These are phyloP conservation scores for Isatis lusitanica DNA, from an alignment of 441 rosid genomes.

Conservation along the genomic window DNA sequence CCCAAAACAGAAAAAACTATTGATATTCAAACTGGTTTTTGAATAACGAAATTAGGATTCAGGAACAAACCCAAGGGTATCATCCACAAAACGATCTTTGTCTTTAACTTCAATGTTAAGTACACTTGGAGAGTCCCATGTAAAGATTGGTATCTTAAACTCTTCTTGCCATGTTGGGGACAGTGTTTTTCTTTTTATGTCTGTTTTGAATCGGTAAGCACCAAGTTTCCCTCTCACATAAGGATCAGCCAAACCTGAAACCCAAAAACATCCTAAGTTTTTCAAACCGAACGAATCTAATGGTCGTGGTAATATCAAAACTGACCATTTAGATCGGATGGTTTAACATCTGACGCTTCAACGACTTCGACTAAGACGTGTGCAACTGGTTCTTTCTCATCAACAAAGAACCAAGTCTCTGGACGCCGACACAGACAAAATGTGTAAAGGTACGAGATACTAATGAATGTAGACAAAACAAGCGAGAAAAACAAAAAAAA, in stretches of 20 bases:
- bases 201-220: constrained; percentile 68
- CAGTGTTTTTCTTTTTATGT: constrained; percentile 62
- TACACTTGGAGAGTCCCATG: constrained; percentile 69
- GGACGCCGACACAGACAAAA: constrained; percentile 20
- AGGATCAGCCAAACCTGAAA: constrained; percentile 86
- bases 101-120: constrained; percentile 71
- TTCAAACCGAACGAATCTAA: background rate
- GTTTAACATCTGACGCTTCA: constrained; percentile 80
- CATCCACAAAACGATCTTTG: constrained; percentile 78
- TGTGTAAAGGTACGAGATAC: background rate
- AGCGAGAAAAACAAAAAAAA: too few relatives aligned
- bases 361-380: constrained; percentile 68
- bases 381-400: constrained; percentile 71
- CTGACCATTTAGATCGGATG: constrained; percentile 79
- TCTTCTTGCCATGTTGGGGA: constrained; percentile 85
- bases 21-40: background rate
- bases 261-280: constrained; percentile 2
- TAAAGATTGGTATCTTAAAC: constrained; percentile 65
- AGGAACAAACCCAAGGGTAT: constrained; percentile 73
- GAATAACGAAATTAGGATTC: background rate
- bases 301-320: background rate
- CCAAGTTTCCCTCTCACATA: constrained; percentile 85
- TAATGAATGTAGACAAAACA: constrained; percentile 2
- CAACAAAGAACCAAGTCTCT: constrained; percentile 81
- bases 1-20: background rate